Base-by-base conservation (phyloP, 106 monocot species). In the Cymbidium sinense region DNA sequence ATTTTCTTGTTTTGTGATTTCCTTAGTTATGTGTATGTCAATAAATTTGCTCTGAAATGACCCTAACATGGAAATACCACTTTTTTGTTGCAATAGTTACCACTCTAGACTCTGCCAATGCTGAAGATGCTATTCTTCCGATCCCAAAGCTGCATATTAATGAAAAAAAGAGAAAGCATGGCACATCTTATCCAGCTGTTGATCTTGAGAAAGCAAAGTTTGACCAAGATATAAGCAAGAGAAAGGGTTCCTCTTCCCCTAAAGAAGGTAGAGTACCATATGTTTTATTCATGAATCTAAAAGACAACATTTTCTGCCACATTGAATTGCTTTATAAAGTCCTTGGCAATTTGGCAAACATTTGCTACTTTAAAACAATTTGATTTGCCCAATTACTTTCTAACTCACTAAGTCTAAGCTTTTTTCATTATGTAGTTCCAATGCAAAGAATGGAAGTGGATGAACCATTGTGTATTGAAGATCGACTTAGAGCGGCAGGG, bases 91-190 rank as follows among this genome's bases (percentile, higher is more conserved):
- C 44, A 77, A 70, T 85, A 90, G 92, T 90, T 3, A 95, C 87
- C 65, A 83, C 88, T 78, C 83, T 99, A 43, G 95, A 99, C 73
- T 88, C 90, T 70, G 94, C 92, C 34, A 99, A 99, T 87, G 98
- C 94, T 51, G 98, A 99, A 87, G 98, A 99, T 89, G 92, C 94
- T 51, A 81, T 80, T 35, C 76, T 92, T 73, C 96, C 96, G 8
- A 79, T 87, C 80, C 86, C 98, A 37, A 94, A 87, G 64, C 73
- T 99, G 10, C 78, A 86, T 86, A 74, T 81, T 67, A 80, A 84
- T 23, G 88, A 90, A 28, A 99, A 95, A 81, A 99, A 99, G 80
- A 94, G 98, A 75, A 99, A 99, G 80, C 85, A 92, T 84, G 23
- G 58, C 23, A 70, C 43, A 51, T 39, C 81, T 28, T 34, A 73